Base-by-base conservation (phyloP, 176 grass and related monocot genomes). In the Carex pumila region DNA sequence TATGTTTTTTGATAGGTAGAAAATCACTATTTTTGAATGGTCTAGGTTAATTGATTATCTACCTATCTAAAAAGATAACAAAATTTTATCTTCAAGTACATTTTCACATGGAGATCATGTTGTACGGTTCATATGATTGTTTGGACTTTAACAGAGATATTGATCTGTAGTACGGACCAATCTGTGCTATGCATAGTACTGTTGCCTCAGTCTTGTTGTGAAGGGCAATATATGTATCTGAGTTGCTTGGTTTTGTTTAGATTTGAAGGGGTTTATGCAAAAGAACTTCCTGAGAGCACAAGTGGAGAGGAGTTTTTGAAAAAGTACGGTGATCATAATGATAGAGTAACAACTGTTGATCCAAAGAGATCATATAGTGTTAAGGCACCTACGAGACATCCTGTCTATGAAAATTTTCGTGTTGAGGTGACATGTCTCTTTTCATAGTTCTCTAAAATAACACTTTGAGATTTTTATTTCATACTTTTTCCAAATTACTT, bases 401-500 rank as follows among this genome's bases (percentile, higher is more conserved):
- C 95, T 7, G 93, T 98, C 83, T 98, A 98, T 5, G 95, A 98
- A 79, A 98, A 98, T 71, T 98, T 91, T 68, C 90, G 95, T 65
- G 92, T 93, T 71, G 90, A 93, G 95, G 95, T 98, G 77, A 68
- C 58, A 32, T 79, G 21, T 85, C 17, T 30, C 36, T 79, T 45
- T 84, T 10, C 2, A 5, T 13, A 59, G 65, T 74, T 43, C 63
- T 22, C 2, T 22, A 72, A 65, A 25, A 22, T 37, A 50, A 18
- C 49, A 39, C 8, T 43, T 71, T 49, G 66, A 12, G 63, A 79
- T 49, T 12, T 19, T 71, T 10, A 7, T 76, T 82, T 85, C 37
- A 77, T 77, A 81, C 45, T 81, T 47, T 41, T n/a, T 81, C 55
- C 17, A 70, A 70, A 37, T 37, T 3, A 6, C 25, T 39, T 31